phyloP scores from a whole-genome alignment of 1,284 basidiomycete genomes.

The Chalciporus sp. region DNA sequence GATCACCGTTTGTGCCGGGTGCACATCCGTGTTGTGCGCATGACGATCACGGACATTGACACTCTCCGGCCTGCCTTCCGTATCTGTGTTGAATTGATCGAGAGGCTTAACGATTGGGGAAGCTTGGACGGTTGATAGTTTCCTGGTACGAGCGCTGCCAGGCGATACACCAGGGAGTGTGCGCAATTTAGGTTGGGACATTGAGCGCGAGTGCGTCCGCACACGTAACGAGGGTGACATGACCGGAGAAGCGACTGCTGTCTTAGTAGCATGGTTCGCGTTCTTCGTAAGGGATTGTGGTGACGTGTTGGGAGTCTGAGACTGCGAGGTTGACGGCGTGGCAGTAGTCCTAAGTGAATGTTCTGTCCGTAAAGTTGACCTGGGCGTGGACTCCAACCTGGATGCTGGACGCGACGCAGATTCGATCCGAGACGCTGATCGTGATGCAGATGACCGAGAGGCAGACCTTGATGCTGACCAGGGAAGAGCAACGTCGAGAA shows the following conservation, averaged over 20 bases:
- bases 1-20: background rate
- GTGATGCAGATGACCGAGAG: slow-evolving; percentile 16
- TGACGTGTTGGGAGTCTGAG: slow-evolving; percentile 2
- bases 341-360: background rate
- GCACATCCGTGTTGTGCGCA: background rate
- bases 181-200: slow-evolving; percentile 32
- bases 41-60: background rate
- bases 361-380: slow-evolving; percentile 20
- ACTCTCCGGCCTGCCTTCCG: slow-evolving; percentile 2
- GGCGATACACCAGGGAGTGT: slow-evolving; percentile 7
- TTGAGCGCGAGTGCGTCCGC: slow-evolving; percentile 27
- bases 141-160: slow-evolving; percentile 16
- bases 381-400: slow-evolving; percentile 18
- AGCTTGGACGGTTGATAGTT: slow-evolving; percentile 35
- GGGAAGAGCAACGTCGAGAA: slow-evolving; percentile 33
- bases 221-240: background rate
- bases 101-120: slow-evolving; percentile 27
- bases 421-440: slow-evolving; percentile 17
- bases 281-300: background rate
- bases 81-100: slow-evolving; percentile 14
- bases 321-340: background rate
- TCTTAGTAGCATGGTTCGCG: background rate
- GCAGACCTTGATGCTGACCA: slow-evolving; percentile 30
- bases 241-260: background rate
- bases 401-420: slow-evolving; percentile 20